A percentile compares a stretch with the other conserved stretches of the same genome.
Evolutionary conservation across 164 flowering plant species (phyloP).

Genomic region (Nymphaea thermarum): DNA sequence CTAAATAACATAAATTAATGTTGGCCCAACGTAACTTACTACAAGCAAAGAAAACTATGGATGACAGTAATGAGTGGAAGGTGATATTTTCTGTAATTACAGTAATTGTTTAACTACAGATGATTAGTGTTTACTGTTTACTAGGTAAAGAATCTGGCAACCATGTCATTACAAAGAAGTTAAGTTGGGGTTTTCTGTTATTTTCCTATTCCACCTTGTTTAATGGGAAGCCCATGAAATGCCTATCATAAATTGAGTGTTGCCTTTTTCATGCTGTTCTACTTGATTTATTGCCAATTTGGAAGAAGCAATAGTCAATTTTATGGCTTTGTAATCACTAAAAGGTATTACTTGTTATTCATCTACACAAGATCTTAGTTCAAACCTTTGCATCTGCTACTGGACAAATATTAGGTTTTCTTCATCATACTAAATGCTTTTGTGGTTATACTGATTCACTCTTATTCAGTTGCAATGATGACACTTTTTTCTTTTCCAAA

Average conservation of each 20-base stretch:
- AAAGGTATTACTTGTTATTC: not conserved
- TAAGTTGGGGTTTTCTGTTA: not conserved
- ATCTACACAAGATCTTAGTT: not conserved
- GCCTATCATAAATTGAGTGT: not conserved
- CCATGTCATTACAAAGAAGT: not conserved
- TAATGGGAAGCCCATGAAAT: not conserved
- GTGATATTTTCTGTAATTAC: not conserved
- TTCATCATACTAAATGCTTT: not conserved
- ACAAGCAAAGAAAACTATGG: no score
- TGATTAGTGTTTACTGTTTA: not conserved
- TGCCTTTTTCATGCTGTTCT: not conserved
- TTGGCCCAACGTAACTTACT: no score
- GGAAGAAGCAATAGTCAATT: not conserved
- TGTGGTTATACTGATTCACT: not conserved
- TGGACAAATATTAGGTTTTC: no score
- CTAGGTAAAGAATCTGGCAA: not conserved
- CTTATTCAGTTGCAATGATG: not conserved
- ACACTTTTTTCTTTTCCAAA: not conserved
- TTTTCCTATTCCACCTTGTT: not conserved
- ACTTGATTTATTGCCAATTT: not conserved
- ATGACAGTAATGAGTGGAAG: not conserved
- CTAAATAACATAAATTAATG: no score
- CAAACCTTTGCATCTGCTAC: not conserved
- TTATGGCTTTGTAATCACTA: not conserved
- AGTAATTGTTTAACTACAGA: not conserved